These are phyloP conservation scores for Phytopythium vexans DNA, from an alignment of 352 stramenopile species.

Conservation along the genomic window DNA sequence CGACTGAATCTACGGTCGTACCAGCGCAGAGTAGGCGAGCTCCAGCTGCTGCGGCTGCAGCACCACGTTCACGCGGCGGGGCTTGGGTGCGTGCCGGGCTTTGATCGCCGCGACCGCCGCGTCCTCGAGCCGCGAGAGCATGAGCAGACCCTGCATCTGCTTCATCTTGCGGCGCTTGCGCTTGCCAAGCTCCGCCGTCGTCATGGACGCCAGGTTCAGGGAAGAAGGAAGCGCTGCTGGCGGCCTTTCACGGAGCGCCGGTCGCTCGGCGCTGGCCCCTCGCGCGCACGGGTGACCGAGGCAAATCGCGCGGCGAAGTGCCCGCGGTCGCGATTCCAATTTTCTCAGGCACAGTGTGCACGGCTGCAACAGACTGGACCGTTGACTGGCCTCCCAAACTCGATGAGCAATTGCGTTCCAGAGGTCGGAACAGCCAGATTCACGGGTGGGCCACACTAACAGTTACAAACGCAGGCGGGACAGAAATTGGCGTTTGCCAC, in stretches of 20 bases:
- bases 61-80: conserved; percentile 53
- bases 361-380: too few relatives aligned
- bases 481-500: too few relatives aligned
- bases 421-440: too few relatives aligned
- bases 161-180: conserved; percentile 58
- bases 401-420: too few relatives aligned
- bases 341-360: too few relatives aligned
- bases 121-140: conserved; percentile 44
- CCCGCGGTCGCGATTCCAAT: too few relatives aligned
- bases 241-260: neutral
- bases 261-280: neutral
- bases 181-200: conserved; percentile 10
- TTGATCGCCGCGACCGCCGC: conserved; percentile 12
- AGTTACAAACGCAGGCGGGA: too few relatives aligned
- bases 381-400: too few relatives aligned
- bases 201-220: conserved; percentile 17
- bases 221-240: neutral
- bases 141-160: conserved; percentile 76
- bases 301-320: too few relatives aligned
- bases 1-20: conserved; percentile 2
- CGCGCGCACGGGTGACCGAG: too few relatives aligned
- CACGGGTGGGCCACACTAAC: too few relatives aligned
- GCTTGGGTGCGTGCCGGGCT: conserved; percentile 20
- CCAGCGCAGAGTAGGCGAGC: conserved; percentile 61
- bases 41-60: conserved; percentile 68